Conservation (phyloP, 2,329 filamentous ascomycete species). For the Cladosporium sp. region DNA sequence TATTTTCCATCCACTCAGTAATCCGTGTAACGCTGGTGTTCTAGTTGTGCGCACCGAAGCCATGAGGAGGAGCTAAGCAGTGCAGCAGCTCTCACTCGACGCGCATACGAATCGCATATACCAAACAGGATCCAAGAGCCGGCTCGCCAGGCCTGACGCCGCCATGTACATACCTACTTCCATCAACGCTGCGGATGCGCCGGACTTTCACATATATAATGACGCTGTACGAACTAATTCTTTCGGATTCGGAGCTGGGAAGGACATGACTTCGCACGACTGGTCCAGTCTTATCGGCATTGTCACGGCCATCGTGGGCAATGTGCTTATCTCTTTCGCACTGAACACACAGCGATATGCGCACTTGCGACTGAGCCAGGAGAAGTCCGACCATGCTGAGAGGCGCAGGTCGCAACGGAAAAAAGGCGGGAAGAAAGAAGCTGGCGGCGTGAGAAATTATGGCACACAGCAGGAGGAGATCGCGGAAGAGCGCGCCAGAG, state of each 20-base stretch:
- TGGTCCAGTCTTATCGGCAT: slow-evolving; percentile 98
- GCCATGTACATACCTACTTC: slow-evolving; percentile 9
- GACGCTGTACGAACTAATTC: neutral
- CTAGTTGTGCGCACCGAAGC: neutral
- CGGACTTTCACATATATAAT: neutral
- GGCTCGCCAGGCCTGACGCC: neutral
- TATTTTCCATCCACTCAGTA: neutral
- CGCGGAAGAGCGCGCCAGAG: slow-evolving; percentile 29
- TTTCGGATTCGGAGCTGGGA: slow-evolving; percentile 1
- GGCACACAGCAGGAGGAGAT: slow-evolving; percentile 39
- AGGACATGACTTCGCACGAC: slow-evolving; percentile 19
- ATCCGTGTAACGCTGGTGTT: neutral
- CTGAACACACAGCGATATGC: slow-evolving; percentile 96
- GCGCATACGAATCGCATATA: neutral
- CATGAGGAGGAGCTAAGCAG: slow-evolving; percentile 1
- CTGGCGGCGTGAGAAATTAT: slow-evolving; percentile 32
- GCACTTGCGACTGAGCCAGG: slow-evolving; percentile 75
- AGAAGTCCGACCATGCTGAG: slow-evolving; percentile 50
- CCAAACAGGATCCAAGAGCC: neutral
- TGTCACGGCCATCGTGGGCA: slow-evolving; percentile 84
- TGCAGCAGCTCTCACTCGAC: neutral
- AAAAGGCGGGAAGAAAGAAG: slow-evolving; percentile 16
- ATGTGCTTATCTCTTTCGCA: slow-evolving; percentile 89
- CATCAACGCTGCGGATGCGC: neutral
- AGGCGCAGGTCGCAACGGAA: slow-evolving; percentile 27